Evolutionary conservation across 352 stramenopile genomes (phyloP).

Genomic region (Sclerospora graminicola): DNA sequence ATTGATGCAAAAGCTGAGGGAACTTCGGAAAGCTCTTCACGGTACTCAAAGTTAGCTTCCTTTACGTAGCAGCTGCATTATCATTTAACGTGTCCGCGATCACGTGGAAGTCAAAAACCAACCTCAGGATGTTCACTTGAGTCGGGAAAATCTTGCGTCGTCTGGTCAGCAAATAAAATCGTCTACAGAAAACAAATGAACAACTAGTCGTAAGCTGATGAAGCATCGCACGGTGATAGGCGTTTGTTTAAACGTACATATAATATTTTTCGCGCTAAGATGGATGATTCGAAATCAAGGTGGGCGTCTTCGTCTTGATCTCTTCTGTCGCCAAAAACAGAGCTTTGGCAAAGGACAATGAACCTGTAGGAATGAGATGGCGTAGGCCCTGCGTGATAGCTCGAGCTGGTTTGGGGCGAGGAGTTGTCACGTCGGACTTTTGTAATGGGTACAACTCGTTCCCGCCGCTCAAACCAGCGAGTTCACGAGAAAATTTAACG

Average conservation of each 20-base stretch:
- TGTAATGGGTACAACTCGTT: constrained; percentile 7
- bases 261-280: no score
- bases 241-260: no score
- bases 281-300: constrained; percentile 3
- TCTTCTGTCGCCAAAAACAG: constrained; percentile 1
- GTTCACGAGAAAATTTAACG: constrained; percentile 22
- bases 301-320: constrained; percentile 3
- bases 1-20: no score
- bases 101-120: no score
- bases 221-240: no score
- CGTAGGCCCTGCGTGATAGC: constrained; percentile 9
- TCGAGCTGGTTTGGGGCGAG: constrained; percentile 1
- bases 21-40: no score
- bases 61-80: no score
- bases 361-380: constrained; percentile 11
- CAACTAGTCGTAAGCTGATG: neutral
- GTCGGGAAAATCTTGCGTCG: no score
- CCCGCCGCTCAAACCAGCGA: constrained; percentile 12
- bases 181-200: constrained; percentile 17
- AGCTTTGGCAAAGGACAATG: constrained; percentile 1
- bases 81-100: no score
- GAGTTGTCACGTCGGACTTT: constrained; percentile 2
- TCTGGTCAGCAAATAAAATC: constrained; percentile 22
- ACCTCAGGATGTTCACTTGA: no score
- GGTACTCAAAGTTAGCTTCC: no score